Evolutionary conservation across 2,329 filamentous ascomycete species (phyloP).

Genomic region (Aspergillus sp.): DNA sequence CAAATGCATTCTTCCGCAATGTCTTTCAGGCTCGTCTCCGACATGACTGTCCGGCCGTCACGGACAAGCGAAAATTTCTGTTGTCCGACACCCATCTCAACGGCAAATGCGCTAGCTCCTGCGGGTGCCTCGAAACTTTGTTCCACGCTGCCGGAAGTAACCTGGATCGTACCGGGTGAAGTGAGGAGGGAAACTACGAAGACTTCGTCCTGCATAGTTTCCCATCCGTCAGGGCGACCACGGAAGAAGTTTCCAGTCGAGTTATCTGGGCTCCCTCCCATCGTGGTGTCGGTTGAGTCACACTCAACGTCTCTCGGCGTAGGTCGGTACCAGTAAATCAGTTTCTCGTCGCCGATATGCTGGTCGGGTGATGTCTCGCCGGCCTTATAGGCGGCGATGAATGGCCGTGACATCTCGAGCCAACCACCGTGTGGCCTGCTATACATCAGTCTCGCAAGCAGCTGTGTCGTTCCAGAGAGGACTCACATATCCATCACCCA

Average conservation of each 20-base stretch:
- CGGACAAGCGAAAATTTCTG: slow-evolving; percentile 55
- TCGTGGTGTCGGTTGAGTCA: slow-evolving; percentile 58
- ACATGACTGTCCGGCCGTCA: slow-evolving; percentile 47
- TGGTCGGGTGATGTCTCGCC: slow-evolving; percentile 39
- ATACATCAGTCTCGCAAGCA: background rate
- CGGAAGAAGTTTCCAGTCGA: slow-evolving; percentile 57
- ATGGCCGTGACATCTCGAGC: slow-evolving; percentile 59
- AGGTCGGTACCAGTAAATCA: slow-evolving; percentile 63
- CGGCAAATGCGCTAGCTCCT: slow-evolving; percentile 50
- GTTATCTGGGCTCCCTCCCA: slow-evolving; percentile 49
- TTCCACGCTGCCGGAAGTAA: slow-evolving; percentile 52
- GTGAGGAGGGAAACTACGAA: slow-evolving; percentile 60
- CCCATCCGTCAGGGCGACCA: slow-evolving; percentile 56
- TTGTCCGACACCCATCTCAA: slow-evolving; percentile 54
- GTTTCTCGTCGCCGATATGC: slow-evolving; percentile 54
- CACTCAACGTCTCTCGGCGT: slow-evolving; percentile 54
- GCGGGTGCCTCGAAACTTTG: slow-evolving; percentile 51
- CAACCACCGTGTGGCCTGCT: slow-evolving; percentile 56
- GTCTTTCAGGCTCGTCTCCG: slow-evolving; percentile 55
- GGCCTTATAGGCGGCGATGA: slow-evolving; percentile 58
- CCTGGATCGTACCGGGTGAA: slow-evolving; percentile 49
- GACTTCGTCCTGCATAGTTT: slow-evolving; percentile 55
- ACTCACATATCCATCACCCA: slow-evolving; percentile 56
- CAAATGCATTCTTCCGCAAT: slow-evolving; percentile 55
- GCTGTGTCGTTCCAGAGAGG: too few species aligned